Conservation (phyloP, 148 eudicot genomes). For the Vaccinium darrowii region DNA sequence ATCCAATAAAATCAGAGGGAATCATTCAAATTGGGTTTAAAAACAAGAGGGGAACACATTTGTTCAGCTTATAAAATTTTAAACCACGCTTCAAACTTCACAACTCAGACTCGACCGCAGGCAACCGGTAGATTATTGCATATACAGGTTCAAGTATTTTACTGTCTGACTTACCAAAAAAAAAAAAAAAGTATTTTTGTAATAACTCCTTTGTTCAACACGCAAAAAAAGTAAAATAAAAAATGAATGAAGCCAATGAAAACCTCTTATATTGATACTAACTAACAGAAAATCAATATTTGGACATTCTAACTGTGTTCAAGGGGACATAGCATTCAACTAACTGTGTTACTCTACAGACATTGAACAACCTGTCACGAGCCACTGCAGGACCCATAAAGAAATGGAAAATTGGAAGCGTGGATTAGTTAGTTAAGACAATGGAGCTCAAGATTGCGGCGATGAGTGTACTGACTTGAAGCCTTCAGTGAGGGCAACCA, state of each 20-base stretch:
- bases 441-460: not conserved
- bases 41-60: not conserved
- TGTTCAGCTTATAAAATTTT: not conserved
- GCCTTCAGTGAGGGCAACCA: conserved; percentile 82
- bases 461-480: conserved; percentile 58
- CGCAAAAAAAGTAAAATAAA: not conserved
- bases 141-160: not conserved
- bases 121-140: not conserved
- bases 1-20: no score
- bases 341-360: not conserved
- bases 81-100: not conserved
- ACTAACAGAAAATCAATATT: not conserved
- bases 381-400: not conserved
- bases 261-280: not conserved
- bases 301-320: not conserved
- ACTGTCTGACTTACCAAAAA: not conserved
- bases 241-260: not conserved
- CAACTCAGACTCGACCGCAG: not conserved
- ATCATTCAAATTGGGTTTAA: no score
- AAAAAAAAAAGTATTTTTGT: no score
- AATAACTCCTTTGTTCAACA: not conserved
- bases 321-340: no score
- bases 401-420: not conserved
- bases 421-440: not conserved
- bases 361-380: not conserved